These are phyloP conservation scores for Schoenoplectus tabernaemontani DNA, from an alignment of 202 grass and related monocot species.

Conservation along the genomic window DNA sequence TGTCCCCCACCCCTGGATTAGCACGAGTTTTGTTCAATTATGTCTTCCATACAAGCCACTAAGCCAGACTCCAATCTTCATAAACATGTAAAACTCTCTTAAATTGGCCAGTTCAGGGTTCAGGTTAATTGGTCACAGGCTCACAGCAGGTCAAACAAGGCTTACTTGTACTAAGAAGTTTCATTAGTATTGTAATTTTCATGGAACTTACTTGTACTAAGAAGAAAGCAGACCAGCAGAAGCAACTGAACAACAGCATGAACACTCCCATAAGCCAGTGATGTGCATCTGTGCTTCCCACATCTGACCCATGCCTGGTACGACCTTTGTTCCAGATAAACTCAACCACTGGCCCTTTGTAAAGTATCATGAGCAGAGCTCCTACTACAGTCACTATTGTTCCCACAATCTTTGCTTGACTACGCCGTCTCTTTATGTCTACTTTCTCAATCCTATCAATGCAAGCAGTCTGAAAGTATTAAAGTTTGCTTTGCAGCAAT, in stretches of 20 bases:
- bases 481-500: not conserved
- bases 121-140: not conserved
- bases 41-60: not conserved
- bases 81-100: not conserved
- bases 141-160: not conserved
- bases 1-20: not conserved
- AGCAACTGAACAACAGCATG: constrained; percentile 72
- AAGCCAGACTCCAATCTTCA: not conserved
- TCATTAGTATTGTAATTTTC: not conserved
- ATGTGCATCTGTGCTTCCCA: constrained; percentile 21
- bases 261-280: constrained; percentile 64
- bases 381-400: constrained; percentile 56
- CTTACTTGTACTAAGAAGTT: not conserved
- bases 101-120: too few relatives aligned
- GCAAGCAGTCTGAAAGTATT: not conserved
- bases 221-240: constrained; percentile 84
- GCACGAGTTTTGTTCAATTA: not conserved
- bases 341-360: constrained; percentile 50
- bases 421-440: constrained; percentile 38
- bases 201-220: constrained; percentile 55
- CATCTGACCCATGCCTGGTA: not conserved
- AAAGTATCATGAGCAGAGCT: constrained; percentile 76
- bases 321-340: constrained; percentile 50
- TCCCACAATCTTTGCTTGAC: constrained; percentile 73
- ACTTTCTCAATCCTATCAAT: constrained; percentile 60